Conservation (phyloP, 805 yeast genomes). For the Komagataella populi region DNA sequence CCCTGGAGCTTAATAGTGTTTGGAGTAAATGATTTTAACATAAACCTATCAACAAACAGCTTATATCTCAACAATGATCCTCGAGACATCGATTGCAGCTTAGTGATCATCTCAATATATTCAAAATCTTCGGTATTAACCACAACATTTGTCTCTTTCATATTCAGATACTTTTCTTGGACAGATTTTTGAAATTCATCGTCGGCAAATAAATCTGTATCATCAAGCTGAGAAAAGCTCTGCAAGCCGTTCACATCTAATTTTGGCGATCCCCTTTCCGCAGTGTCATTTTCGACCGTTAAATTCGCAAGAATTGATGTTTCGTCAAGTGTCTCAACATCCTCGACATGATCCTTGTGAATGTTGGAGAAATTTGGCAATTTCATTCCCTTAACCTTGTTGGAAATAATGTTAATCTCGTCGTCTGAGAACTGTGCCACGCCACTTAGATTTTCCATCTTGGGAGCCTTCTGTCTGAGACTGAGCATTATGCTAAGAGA, state of each 20-base stretch:
- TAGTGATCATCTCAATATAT: conserved; percentile 7
- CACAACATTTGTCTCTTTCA: background rate
- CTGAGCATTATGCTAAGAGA: conserved; percentile 70
- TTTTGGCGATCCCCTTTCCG: background rate
- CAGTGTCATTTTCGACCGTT: background rate
- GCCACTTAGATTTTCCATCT: conserved; percentile 50
- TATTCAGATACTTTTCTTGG: background rate
- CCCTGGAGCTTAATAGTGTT: conserved; percentile 37
- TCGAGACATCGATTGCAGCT: conserved; percentile 55
- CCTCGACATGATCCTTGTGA: conserved; percentile 18
- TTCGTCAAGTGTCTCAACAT: conserved; percentile 5
- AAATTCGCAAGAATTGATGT: background rate
- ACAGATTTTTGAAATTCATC: conserved; percentile 7
- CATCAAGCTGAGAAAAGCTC: background rate
- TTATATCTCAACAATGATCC: conserved; percentile 57
- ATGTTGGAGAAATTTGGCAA: conserved; percentile 61
- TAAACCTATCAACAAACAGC: conserved; percentile 47
- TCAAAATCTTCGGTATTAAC: background rate
- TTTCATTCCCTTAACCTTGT: conserved; percentile 51
- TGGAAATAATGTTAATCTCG: conserved; percentile 57
- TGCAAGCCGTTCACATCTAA: background rate
- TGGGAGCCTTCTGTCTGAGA: conserved; percentile 41
- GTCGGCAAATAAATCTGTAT: conserved; percentile 4
- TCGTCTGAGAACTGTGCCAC: conserved; percentile 47
- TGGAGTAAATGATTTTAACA: conserved; percentile 42